Evolutionary conservation across 1,284 basidiomycete genomes (phyloP).

Genomic region (Heterobasidion occidentale): DNA sequence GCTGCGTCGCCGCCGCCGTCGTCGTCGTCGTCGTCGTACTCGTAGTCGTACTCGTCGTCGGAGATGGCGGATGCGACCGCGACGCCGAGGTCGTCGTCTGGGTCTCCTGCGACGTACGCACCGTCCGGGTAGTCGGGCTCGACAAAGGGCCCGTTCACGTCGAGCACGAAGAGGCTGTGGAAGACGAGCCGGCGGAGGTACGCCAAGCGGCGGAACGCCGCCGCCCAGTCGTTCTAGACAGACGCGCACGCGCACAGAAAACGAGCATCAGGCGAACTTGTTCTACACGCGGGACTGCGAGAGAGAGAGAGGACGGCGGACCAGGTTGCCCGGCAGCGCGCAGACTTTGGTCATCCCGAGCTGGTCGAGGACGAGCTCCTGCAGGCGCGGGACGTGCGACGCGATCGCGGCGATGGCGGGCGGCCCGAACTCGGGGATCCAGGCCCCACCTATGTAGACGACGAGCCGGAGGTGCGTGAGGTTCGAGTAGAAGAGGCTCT

Average conservation of each 20-base stretch:
- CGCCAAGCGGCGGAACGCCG: conserved; percentile 7
- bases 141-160: neutral
- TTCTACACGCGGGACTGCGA: neutral
- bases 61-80: neutral
- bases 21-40: neutral
- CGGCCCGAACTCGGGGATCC: conserved; percentile 8
- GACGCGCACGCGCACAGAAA: neutral
- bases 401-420: conserved; percentile 5
- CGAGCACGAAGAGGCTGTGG: conserved; percentile 11
- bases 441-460: conserved; percentile 8
- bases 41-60: neutral
- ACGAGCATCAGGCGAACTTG: neutral
- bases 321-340: conserved; percentile 9
- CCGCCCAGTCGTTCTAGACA: conserved; percentile 8
- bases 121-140: neutral
- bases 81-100: neutral
- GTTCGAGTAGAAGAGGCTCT: conserved; percentile 5
- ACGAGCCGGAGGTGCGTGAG: conserved; percentile 10
- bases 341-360: conserved; percentile 3
- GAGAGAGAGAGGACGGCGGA: conserved; percentile 1
- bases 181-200: conserved; percentile 9
- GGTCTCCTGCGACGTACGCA: conserved; percentile 1
- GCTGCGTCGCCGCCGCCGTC: neutral
- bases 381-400: conserved; percentile 17
- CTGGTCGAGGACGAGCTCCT: conserved; percentile 13